Evolutionary conservation across 345 rosid genomes (phyloP).

Genomic region (Adansonia digitata): DNA sequence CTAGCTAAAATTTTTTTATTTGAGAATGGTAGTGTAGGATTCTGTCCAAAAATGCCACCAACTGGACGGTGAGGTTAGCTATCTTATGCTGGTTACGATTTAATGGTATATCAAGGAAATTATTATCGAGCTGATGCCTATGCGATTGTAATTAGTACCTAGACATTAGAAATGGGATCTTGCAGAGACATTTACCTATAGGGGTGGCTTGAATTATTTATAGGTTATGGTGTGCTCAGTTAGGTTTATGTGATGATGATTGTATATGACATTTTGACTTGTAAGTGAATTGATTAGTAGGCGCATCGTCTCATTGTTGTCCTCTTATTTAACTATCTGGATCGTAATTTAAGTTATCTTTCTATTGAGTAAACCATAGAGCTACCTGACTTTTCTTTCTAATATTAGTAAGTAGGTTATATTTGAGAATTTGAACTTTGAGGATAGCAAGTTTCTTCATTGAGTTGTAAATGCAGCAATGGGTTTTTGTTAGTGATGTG

Average conservation of each 20-base stretch:
- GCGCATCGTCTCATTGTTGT: background rate
- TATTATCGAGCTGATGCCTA: background rate
- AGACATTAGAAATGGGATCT: background rate
- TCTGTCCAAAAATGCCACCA: background rate
- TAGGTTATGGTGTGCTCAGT: background rate
- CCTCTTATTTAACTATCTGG: background rate
- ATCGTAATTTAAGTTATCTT: background rate
- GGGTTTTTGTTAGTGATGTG: background rate
- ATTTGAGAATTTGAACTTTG: background rate
- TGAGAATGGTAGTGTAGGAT: background rate
- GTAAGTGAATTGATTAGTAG: background rate
- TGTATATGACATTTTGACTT: background rate
- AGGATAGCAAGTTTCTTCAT: background rate
- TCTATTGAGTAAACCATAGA: background rate
- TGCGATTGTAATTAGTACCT: conserved; percentile 2
- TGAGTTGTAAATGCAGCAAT: background rate
- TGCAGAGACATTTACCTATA: background rate
- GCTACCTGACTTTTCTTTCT: background rate
- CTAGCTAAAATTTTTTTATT: background rate
- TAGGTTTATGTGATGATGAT: background rate
- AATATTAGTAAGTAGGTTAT: background rate
- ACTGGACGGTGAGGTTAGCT: background rate
- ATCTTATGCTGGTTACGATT: background rate
- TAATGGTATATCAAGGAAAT: background rate
- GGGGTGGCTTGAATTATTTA: background rate